Evolutionary conservation across 257 asterid species (phyloP), one percentile per base, ranked within the genome.

Genomic region (Knoxia roxburghii): DNA sequence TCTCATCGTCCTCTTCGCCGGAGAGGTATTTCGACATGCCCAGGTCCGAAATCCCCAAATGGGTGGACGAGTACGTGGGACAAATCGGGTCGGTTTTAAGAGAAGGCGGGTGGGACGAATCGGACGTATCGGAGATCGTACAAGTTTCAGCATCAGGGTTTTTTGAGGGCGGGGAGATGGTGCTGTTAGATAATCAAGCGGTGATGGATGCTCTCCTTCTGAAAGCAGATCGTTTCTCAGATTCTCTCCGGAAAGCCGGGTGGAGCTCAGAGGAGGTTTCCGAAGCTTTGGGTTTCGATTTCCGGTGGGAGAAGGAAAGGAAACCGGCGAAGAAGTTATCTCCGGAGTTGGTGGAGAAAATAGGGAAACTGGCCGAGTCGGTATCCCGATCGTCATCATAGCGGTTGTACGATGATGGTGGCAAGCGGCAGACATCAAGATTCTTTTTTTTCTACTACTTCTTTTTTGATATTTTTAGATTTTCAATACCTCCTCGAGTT

Each of bases 261-360:
- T 94, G 98, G 99, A 90, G 96, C 93, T 79, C 95, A 72, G 96
- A 89, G 32, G 99, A 94, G 76, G 96, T 94, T 0, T 90, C 96
- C 39, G 94, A 94, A 37, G 96, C 93, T 0, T 26, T 94, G 32
- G 96, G 95, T 21, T 94, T 90, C 23, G 96, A 90, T 82, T 90
- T 89, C 64, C 83, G 93, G 45, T 78, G 70, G 76, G 95, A 79
- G 73, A 88, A 83, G 78, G 89, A 73, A 41, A 87, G 72, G 81
- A 90, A 84, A 74, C 95, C 91, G 83, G 81, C 61, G 0, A 82
- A 78, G 57, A 85, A 88, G 68, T 49, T 94, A 65, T 76, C 98
- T 27, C 96, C 98, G 4, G 89, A 87, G 87, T 30, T 87, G 59
- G 90, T 83, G 0, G 85, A 83, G 72, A 85, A 81, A 55, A 82